These are phyloP conservation scores for Acorus calamus DNA, from an alignment of 106 monocot species.

Conservation along the genomic window DNA sequence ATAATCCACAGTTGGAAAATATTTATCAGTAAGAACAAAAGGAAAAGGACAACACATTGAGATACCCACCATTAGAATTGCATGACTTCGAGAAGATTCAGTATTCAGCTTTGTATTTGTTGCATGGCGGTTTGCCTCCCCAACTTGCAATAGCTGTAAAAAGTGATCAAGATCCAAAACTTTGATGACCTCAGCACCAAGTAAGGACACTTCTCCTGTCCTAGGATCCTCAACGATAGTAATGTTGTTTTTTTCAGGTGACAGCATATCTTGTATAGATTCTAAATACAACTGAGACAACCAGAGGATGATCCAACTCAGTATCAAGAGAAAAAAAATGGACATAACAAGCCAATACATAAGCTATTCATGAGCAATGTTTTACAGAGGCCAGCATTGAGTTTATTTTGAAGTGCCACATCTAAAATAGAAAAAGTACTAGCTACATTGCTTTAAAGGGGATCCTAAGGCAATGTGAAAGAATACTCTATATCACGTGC, in stretches of 20 bases:
- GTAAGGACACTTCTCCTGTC: slow-evolving; percentile 55
- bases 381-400: too few relatives aligned
- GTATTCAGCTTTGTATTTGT: slow-evolving; percentile 78
- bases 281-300: slow-evolving; percentile 59
- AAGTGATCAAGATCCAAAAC: slow-evolving; percentile 47
- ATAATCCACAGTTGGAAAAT: too few relatives aligned
- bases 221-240: slow-evolving; percentile 57
- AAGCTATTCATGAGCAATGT: too few relatives aligned
- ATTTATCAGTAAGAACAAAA: too few relatives aligned
- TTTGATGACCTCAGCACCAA: slow-evolving; percentile 44
- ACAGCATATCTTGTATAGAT: slow-evolving; percentile 61
- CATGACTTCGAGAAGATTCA: slow-evolving; percentile 82
- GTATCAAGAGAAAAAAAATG: too few relatives aligned
- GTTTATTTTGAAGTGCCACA: too few relatives aligned
- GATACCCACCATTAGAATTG: slow-evolving; percentile 45
- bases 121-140: slow-evolving; percentile 62
- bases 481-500: too few relatives aligned
- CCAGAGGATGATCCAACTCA: neutral
- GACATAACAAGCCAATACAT: too few relatives aligned
- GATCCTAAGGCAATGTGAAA: too few relatives aligned
- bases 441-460: too few relatives aligned
- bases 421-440: too few relatives aligned
- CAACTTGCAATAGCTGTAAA: slow-evolving; percentile 49
- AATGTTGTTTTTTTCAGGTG: slow-evolving; percentile 53
- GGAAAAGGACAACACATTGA: too few relatives aligned